Percentiles rank a stretch among this genome's conserved stretches.
phyloP scores from a whole-genome alignment of 306 rosid species.

The Myrica gale region DNA sequence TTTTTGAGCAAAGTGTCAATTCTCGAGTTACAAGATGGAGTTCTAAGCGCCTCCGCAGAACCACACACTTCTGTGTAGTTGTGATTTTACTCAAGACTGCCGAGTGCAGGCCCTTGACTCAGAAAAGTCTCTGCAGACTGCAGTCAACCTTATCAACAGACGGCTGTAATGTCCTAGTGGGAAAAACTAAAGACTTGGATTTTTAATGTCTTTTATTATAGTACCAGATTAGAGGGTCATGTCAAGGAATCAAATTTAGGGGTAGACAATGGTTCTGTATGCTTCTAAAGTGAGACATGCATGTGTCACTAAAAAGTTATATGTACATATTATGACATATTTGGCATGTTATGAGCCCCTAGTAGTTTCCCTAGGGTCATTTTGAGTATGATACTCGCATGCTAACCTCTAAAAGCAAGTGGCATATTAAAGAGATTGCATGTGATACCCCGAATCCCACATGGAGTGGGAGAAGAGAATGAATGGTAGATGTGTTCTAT shows the following conservation, averaged over 20 bases:
- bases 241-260: background rate
- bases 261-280: background rate
- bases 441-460: no score
- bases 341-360: background rate
- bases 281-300: background rate
- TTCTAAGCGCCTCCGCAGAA: background rate
- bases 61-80: background rate
- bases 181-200: background rate
- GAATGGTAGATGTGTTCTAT: no score
- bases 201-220: background rate
- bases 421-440: conserved; percentile 7
- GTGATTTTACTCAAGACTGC: background rate
- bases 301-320: background rate
- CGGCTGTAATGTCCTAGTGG: background rate
- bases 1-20: background rate
- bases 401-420: background rate
- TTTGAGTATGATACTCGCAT: background rate
- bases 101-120: no score
- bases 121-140: background rate
- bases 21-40: background rate
- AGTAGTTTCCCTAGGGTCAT: conserved; percentile 6
- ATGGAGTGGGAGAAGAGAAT: no score
- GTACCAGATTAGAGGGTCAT: background rate
- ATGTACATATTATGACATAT: conserved; percentile 2
- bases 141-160: background rate